These are phyloP conservation scores for Aspergillus cejpii DNA, from an alignment of 2,329 filamentous ascomycete species.

Conservation along the genomic window DNA sequence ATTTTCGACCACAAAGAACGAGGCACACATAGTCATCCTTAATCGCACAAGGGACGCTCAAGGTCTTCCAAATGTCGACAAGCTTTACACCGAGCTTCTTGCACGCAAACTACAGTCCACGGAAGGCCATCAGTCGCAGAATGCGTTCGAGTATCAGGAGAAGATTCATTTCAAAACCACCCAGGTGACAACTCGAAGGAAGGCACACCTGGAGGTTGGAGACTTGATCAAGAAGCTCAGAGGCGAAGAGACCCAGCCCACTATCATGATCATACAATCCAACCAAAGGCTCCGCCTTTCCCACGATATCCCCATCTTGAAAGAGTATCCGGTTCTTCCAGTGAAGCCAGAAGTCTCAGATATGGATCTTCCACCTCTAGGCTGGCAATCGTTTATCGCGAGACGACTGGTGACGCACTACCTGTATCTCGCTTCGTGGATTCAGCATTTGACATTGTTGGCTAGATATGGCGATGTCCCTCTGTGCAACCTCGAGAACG, in stretches of 20 bases:
- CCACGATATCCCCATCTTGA: constrained; percentile 76
- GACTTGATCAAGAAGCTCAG: constrained; percentile 86
- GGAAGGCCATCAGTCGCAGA: constrained; percentile 65
- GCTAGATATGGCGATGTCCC: constrained; percentile 90
- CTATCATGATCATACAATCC: constrained; percentile 84
- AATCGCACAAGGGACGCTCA: constrained; percentile 75
- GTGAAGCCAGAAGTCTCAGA: constrained; percentile 78
- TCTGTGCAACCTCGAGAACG: constrained; percentile 87
- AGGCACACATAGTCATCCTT: constrained; percentile 82
- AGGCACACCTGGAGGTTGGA: constrained; percentile 78
- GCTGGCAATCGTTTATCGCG: constrained; percentile 86
- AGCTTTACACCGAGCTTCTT: constrained; percentile 75
- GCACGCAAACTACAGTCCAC: constrained; percentile 57
- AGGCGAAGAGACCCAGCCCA: constrained; percentile 71
- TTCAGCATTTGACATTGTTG: constrained; percentile 78
- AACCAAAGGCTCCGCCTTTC: constrained; percentile 72
- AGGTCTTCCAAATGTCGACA: constrained; percentile 82
- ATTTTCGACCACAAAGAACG: constrained; percentile 73
- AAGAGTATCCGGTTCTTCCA: constrained; percentile 75
- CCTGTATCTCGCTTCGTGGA: constrained; percentile 85
- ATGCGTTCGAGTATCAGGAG: constrained; percentile 79
- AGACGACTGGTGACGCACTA: constrained; percentile 84
- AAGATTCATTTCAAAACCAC: constrained; percentile 76
- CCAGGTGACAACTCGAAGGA: constrained; percentile 82
- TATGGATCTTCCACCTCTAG: constrained; percentile 79